phyloP scores from a whole-genome alignment of 2,329 filamentous ascomycete genomes.

The Cryphonectria naterciae region DNA sequence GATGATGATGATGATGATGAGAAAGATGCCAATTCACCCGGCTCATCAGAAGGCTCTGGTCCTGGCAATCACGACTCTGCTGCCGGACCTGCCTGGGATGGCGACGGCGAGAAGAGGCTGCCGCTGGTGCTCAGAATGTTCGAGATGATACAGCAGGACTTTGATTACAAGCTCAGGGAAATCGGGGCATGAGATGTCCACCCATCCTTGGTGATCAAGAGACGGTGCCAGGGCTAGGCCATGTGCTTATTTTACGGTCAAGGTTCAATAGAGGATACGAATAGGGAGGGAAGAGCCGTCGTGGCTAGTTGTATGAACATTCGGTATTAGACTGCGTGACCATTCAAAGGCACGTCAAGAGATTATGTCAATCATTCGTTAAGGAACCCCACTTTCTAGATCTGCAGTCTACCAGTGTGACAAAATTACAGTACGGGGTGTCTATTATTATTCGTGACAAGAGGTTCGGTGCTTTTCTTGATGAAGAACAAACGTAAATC shows the following conservation, averaged over 20 bases:
- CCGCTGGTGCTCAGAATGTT: conserved; percentile 64
- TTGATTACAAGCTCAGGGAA: conserved; percentile 66
- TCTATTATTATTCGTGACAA: neutral
- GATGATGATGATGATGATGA: conserved; percentile 39
- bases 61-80: conserved; percentile 2
- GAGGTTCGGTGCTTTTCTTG: neutral
- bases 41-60: conserved; percentile 41
- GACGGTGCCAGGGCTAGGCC: neutral
- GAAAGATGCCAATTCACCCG: conserved; percentile 21
- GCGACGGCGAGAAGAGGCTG: conserved; percentile 50
- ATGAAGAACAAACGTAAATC: neutral
- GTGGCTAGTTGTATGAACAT: neutral
- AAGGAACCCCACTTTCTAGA: neutral
- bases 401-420: neutral
- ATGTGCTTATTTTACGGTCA: neutral
- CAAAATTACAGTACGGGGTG: neutral
- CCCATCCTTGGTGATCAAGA: neutral
- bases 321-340: neutral
- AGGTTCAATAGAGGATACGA: neutral
- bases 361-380: neutral
- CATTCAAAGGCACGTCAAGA: neutral
- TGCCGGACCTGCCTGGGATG: conserved; percentile 27
- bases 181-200: conserved; percentile 55
- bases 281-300: neutral
- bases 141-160: conserved; percentile 58